Base-by-base conservation (phyloP, 1,139 yeast genomes). In the Debaryomyces sp. region DNA sequence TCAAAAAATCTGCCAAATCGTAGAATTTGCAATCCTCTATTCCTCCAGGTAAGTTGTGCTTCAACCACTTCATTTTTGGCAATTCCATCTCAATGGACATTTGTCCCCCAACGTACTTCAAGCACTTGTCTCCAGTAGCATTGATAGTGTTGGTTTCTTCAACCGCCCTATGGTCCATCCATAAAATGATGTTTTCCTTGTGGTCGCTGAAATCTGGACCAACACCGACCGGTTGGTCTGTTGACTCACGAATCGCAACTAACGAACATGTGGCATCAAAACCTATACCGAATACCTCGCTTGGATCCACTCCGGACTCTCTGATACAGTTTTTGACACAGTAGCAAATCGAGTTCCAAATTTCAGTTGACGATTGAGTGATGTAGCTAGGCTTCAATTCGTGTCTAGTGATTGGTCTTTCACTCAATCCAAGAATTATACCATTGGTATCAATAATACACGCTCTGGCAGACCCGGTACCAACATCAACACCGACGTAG, bases 131-230 rank as follows among this genome's bases (percentile, higher is more conserved):
- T 37, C 80, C 80, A 1, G 96, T 87, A 42, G 86, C 82, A 67
- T 92, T 92, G 67, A 94, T 91, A 47, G 75, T 79, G 53, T 82
- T 73, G 18, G 97, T 91, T 66, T 92, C 97, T n/a, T 76, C 75
- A n/a, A 78, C 84, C 1, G 99, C 97, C 56, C 99, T 81, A 68
- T 94, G 99, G 70, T 94, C 99, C 97, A 94, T 92, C 98, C 99
- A 94, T 51, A 94, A 72, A 46, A 94, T 84, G 60, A 94, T 86
- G 67, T 94, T 91, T 63, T 92, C 96, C 54, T 80, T 80, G 37
- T 73, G 59, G 60, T 89, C 85, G 35, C 70, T 56, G 65, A 89
- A 94, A 62, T 92, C 89, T 1, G 99, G 99, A 12, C 99, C 99
- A 13, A 92, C 98, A 0, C 87, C 90, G 41, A 89, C 80, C 3